phyloP scores from a whole-genome alignment of 2,329 filamentous ascomycete genomes.

The Aciculosporium take region DNA sequence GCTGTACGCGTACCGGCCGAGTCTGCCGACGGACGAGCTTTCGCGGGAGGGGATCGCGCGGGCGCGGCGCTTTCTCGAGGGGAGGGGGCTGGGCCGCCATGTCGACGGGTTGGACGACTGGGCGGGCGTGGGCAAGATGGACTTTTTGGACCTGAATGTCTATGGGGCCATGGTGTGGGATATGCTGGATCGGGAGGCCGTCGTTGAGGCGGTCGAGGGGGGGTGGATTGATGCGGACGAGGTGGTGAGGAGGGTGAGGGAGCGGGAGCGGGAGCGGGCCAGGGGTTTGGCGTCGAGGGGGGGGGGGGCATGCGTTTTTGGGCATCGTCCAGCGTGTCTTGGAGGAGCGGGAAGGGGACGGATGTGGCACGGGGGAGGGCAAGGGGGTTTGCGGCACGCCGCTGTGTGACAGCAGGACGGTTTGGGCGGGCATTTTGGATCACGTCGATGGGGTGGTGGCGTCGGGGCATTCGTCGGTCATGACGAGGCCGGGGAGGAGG shows the following conservation, averaged over 20 bases:
- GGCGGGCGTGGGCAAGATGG: conserved; percentile 4
- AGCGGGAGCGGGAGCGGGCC: neutral
- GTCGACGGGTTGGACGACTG: conserved; percentile 8
- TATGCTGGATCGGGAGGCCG: conserved; percentile 7
- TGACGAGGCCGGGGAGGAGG: neutral
- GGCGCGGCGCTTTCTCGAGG: conserved; percentile 10
- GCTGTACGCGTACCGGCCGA: conserved; percentile 11
- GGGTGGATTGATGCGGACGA: conserved; percentile 9
- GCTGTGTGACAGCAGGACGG: neutral
- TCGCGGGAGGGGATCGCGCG: conserved; percentile 7
- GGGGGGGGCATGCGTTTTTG: neutral
- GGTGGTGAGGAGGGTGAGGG: neutral
- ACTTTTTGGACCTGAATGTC: conserved; percentile 14
- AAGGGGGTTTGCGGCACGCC: conserved; percentile 4
- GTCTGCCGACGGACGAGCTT: conserved; percentile 13
- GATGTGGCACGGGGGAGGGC: neutral
- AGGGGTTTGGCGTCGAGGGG: neutral
- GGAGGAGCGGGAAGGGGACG: neutral
- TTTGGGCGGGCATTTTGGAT: conserved; percentile 3
- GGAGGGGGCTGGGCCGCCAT: neutral
- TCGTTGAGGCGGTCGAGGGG: conserved; percentile 5
- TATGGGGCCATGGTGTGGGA: conserved; percentile 12
- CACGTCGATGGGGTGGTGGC: neutral
- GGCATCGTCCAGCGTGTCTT: neutral
- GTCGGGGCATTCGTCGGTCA: too few relatives aligned